Conservation (phyloP, 176 grass and related monocot genomes). For the Oryza brachyantha region DNA sequence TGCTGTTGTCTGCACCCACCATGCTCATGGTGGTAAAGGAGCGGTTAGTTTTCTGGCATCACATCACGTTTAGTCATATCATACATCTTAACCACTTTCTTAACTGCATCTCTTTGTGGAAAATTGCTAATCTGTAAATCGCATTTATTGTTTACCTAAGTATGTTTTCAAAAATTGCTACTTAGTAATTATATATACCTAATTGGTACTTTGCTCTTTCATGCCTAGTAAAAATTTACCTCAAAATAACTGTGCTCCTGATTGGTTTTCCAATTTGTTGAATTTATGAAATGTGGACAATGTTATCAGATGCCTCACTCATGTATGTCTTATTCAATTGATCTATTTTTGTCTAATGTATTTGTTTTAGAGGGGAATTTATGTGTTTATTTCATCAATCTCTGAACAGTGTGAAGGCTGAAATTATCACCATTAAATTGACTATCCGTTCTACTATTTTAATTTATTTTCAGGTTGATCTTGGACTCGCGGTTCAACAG, state of each 20-base stretch:
- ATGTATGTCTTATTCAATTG: neutral
- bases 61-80: neutral
- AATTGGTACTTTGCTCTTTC: neutral
- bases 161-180: neutral
- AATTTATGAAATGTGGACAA: neutral
- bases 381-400: neutral
- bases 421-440: neutral
- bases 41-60: constrained; percentile 57
- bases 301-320: neutral
- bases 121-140: neutral
- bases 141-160: neutral
- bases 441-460: neutral
- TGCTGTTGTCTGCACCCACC: constrained; percentile 80
- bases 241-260: neutral
- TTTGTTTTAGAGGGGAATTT: neutral
- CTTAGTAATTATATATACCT: too few species aligned
- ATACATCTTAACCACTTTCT: neutral
- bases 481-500: constrained; percentile 85
- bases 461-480: constrained; percentile 66
- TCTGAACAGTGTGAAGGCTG: neutral
- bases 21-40: constrained; percentile 98
- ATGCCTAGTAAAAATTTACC: neutral
- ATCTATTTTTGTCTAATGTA: neutral
- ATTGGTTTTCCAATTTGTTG: neutral
- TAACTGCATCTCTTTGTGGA: neutral